Base-by-base conservation (phyloP, 768 basidiomycete species). In the Butyriboletus loyo region DNA sequence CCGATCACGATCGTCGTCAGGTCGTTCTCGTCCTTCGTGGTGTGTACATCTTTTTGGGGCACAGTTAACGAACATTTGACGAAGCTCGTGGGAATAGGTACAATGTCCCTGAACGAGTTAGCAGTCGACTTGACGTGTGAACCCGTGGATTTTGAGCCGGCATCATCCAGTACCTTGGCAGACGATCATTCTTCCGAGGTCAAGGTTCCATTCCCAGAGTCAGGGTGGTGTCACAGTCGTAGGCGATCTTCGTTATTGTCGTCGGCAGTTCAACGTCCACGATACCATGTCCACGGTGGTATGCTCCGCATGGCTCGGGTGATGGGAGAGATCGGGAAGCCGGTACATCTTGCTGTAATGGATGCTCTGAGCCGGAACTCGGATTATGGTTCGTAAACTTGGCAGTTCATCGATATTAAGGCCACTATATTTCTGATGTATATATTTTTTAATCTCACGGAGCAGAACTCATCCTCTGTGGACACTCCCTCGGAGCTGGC, bases 41-140 rank as follows among this genome's bases (percentile, higher is more conserved):
- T 80, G 38, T 28, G 70, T 61, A 39, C 30, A 28, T 50, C 53
- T 44, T 34, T 34, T 19, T 25, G n/a, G 2, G 2, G 13, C n/a
- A 11, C 35, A 19, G 42, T 21, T 42, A 22, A 55, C 11, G 42
- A 44, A 34, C 22, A 34, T 19, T 19, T 54, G 49, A 61, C 46
- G 31, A 45, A 44, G 38, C 2, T 39, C 45, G 31, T 30, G 51
- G 22, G 39, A 49, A 50, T 41, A 83, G 85, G 90, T 13, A 93
- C 91, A 3, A 88, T 92, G 88, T 87, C 86, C 3, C 73, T 93
- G 38, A 92, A 92, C 60, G 90, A 92, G 68, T 80, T 92, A 5
- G 90, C 89, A 15, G 89, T 88, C 10, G 89, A 92, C 70, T 75
- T 92, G 43, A 89, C 89, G 1, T 92, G 91, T 67, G 86, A 91